Evolutionary conservation across 1,284 basidiomycete species (phyloP).

Genomic region (Cutaneotrichosporon sp.): DNA sequence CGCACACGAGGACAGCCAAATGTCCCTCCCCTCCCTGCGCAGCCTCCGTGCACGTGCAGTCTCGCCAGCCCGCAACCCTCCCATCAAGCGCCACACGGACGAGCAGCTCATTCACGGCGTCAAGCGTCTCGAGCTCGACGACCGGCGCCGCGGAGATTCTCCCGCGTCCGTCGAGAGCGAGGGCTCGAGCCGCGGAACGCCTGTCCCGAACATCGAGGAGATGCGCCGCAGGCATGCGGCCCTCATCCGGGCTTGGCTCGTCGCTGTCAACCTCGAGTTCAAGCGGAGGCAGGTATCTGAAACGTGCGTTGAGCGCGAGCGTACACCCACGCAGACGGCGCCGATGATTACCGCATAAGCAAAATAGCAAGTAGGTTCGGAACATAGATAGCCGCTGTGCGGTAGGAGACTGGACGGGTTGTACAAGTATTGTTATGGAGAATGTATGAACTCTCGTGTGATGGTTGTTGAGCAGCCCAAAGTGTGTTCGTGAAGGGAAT

Average conservation of each 20-base stretch:
- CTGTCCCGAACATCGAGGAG: conserved; percentile 11
- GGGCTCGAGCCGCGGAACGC: neutral
- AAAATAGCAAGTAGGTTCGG: too few relatives aligned
- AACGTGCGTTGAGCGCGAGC: neutral
- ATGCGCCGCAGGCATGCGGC: conserved; percentile 34
- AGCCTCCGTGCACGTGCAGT: conserved; percentile 9
- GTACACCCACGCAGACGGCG: neutral
- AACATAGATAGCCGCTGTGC: too few relatives aligned
- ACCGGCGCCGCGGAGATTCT: conserved; percentile 14
- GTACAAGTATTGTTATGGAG: neutral
- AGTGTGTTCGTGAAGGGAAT: too few relatives aligned
- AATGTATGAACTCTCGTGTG: neutral
- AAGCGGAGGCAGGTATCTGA: conserved; percentile 25
- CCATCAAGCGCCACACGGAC: conserved; percentile 43
- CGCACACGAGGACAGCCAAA: conserved; percentile 1
- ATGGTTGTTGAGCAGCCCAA: too few relatives aligned
- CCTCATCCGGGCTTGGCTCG: conserved; percentile 42
- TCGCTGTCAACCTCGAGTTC: conserved; percentile 43
- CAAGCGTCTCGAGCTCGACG: conserved; percentile 43
- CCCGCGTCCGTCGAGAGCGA: conserved; percentile 4
- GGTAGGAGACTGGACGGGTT: neutral
- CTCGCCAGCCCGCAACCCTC: conserved; percentile 25
- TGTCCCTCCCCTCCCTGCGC: conserved; percentile 13
- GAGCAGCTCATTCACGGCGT: conserved; percentile 42
- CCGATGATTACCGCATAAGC: neutral